These are phyloP conservation scores for Aureobasidium vineae DNA, from an alignment of 2,329 filamentous ascomycete genomes.

Conservation along the genomic window DNA sequence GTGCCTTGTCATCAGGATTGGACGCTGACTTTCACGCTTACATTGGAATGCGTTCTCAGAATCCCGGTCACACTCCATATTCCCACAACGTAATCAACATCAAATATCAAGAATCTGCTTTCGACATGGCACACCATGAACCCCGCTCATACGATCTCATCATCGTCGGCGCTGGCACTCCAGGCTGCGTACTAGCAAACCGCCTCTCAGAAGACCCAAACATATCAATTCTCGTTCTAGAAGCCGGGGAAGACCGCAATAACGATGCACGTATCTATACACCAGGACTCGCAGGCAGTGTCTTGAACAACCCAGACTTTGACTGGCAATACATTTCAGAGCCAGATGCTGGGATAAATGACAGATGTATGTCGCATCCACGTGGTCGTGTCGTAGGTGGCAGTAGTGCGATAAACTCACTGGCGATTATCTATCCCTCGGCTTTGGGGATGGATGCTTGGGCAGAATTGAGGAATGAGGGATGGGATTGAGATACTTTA, in stretches of 20 bases:
- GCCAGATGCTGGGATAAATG: conserved; percentile 10
- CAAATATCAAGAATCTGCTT: no score
- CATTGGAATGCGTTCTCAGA: no score
- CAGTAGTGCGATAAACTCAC: conserved; percentile 40
- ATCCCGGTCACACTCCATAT: no score
- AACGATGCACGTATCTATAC: conserved; percentile 30
- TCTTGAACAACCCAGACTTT: conserved; percentile 29
- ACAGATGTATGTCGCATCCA: conserved; percentile 31
- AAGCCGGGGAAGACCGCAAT: conserved; percentile 31
- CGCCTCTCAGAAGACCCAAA: conserved; percentile 31
- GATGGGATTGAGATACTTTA: conserved; percentile 49
- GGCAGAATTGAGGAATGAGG: conserved; percentile 35
- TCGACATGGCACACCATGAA: no score
- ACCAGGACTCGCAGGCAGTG: conserved; percentile 31
- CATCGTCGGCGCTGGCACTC: conserved; percentile 33
- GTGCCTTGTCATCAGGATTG: no score
- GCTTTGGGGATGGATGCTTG: conserved; percentile 39
- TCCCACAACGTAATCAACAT: no score
- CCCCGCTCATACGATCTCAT: conserved; percentile 29
- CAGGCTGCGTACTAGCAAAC: conserved; percentile 31
- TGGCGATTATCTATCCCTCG: conserved; percentile 33
- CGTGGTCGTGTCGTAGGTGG: conserved; percentile 44
- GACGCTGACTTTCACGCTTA: no score
- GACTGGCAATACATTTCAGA: conserved; percentile 37
- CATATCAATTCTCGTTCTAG: conserved; percentile 31